These are phyloP conservation scores for Tolypocladium cylindrosporum DNA, from an alignment of 2,329 filamentous ascomycete species.

Conservation along the genomic window DNA sequence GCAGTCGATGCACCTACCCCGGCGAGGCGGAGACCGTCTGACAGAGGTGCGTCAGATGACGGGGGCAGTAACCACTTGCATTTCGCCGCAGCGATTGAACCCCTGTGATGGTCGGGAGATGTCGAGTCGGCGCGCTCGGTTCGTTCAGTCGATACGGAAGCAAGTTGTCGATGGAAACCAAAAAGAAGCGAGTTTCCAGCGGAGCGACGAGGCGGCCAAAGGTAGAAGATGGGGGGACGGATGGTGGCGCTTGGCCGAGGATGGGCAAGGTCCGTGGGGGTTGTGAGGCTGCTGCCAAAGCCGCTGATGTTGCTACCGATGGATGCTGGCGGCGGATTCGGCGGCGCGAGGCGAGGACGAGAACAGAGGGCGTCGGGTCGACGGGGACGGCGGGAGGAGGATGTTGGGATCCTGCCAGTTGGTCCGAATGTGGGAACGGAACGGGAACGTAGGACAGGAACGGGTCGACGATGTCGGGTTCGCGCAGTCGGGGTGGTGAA, in stretches of 20 bases:
- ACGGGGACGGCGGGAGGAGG: background rate
- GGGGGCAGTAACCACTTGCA: background rate
- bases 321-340: background rate
- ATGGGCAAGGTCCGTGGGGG: background rate
- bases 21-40: background rate
- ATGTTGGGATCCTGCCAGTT: background rate
- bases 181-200: background rate
- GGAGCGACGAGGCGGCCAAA: background rate
- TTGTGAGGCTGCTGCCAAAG: background rate
- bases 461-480: background rate
- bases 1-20: background rate
- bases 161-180: background rate
- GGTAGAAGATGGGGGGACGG: background rate
- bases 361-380: background rate
- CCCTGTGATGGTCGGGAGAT: background rate
- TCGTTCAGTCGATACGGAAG: background rate
- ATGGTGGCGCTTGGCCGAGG: background rate
- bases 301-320: background rate
- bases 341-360: background rate
- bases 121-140: background rate
- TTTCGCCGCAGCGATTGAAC: background rate
- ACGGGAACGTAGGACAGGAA: background rate
- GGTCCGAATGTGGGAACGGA: background rate
- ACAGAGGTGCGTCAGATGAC: background rate
- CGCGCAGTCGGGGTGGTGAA: constrained; percentile 4